Base-by-base conservation (phyloP, 306 rosid species). In the Astragalus glycyphyllos region DNA sequence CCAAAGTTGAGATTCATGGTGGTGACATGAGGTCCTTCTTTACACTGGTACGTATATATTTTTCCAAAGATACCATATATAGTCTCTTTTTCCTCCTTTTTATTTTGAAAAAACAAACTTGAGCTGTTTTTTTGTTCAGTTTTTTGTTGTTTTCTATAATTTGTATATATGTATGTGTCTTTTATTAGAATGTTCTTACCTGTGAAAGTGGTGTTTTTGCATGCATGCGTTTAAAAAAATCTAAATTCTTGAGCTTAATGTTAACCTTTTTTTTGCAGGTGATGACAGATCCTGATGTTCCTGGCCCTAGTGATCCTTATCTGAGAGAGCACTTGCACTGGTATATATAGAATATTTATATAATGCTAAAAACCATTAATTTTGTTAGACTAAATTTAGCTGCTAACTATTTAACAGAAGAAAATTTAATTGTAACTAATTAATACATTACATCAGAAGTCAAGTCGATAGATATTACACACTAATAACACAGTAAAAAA, bases 291-390 rank as follows among this genome's bases (percentile, higher is more conserved):
- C 97, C 96, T 13, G 97, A 92, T 89, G 91, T 87, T 75, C 96
- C 97, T 61, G 97, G 97, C 75, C 97, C 97, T 59, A 92, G 97
- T 84, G 97, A 92, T 75, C 97, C 97, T 81, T 92, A 92, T 65
- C 79, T 89, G 11, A 89, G 89, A 74, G 97, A 92, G 66, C 97
- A 91, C 86, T 82, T 91, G 53, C 97, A 91, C 85, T 91, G 97
- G 97, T 91, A 63, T 20, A 84, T 8, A 15, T n/a, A 60, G 61
- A 9, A 47, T n/a, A 26, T 46, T 40, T 23, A n/a, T 15, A 29
- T 32, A 10, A 16, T 23, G 34, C 10, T 68, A 40, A 1, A 55
- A 59, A 68, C 7, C 15, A 16, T 4, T 29, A 15, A 10, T 74
- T 68, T 59, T 42, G 4, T 9, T 66, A 29, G 9, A 37, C 23